These are phyloP conservation scores for Phlebiopsis flavidoalba DNA, from an alignment of 768 basidiomycete genomes.

Conservation along the genomic window DNA sequence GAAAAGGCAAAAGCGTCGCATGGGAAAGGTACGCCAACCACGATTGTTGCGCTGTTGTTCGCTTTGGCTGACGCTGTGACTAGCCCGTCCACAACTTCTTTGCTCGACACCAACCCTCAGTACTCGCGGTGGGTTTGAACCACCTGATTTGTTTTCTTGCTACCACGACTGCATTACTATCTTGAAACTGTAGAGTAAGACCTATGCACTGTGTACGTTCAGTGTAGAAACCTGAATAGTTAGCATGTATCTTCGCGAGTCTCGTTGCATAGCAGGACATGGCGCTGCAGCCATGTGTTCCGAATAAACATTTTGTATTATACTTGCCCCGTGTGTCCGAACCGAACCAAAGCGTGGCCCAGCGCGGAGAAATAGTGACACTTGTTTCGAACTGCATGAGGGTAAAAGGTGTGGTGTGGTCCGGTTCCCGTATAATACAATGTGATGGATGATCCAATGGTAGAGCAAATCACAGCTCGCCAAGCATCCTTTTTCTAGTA, in stretches of 20 bases:
- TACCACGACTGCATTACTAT: neutral
- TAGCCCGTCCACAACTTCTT: neutral
- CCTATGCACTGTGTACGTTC: neutral
- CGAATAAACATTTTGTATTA: neutral
- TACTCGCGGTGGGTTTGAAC: neutral
- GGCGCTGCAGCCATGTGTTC: neutral
- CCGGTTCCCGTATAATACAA: neutral
- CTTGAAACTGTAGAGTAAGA: neutral
- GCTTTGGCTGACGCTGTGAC: neutral
- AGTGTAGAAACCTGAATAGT: neutral
- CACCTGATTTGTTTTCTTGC: neutral
- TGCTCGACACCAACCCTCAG: neutral
- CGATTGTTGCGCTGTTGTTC: too few species aligned
- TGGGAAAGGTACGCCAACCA: neutral
- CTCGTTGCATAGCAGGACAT: neutral
- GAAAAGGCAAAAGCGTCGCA: neutral
- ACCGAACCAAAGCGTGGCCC: too few species aligned
- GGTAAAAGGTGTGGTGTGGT: neutral
- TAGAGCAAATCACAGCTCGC: conserved; percentile 8
- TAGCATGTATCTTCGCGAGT: neutral
- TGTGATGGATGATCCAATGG: neutral
- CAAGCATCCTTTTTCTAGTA: conserved; percentile 9
- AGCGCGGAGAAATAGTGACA: too few species aligned
- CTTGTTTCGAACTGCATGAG: too few species aligned
- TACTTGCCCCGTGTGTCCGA: neutral